Conservation (phyloP, 2,329 filamentous ascomycete species). For the Exserohilum turcica region DNA sequence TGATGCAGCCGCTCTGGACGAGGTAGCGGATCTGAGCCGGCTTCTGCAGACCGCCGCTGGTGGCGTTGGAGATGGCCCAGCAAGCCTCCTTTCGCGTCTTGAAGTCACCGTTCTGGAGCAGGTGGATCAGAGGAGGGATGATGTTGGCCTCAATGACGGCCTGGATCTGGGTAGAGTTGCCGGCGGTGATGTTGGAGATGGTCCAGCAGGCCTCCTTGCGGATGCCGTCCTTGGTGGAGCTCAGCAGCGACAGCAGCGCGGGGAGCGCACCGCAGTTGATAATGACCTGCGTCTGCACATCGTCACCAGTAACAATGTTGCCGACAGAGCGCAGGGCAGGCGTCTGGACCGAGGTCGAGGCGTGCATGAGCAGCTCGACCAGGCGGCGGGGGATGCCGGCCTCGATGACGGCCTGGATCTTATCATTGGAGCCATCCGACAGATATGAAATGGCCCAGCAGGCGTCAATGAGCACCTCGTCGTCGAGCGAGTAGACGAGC, state of each 20-base stretch:
- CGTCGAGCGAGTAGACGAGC: conserved; percentile 96
- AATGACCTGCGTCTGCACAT: conserved; percentile 98
- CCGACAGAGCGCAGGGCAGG: conserved; percentile 95
- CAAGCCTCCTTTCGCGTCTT: conserved; percentile 99
- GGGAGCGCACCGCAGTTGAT: conserved; percentile 96
- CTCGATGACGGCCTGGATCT: conserved; percentile 99
- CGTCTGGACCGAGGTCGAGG: conserved; percentile 96
- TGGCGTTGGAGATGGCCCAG: conserved; percentile 99
- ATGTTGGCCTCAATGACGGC: conserved; percentile 96
- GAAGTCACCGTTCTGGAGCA: conserved; percentile 94
- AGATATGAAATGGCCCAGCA: conserved; percentile 99
- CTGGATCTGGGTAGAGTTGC: conserved; percentile 97
- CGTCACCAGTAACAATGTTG: conserved; percentile 98
- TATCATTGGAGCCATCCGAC: conserved; percentile 97
- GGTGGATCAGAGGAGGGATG: conserved; percentile 92
- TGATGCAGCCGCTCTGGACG: conserved; percentile 92
- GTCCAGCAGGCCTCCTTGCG: conserved; percentile 99
- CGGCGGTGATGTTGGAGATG: conserved; percentile 97
- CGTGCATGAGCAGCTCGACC: conserved; percentile 96
- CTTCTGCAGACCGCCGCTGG: conserved; percentile 96
- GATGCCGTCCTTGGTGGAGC: conserved; percentile 97
- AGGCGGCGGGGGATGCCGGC: conserved; percentile 94
- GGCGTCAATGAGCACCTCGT: conserved; percentile 97
- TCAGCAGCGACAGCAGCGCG: conserved; percentile 88
- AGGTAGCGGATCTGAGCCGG: conserved; percentile 97